Evolutionary conservation across 331 rosid species (phyloP).

Genomic region (Malus hybrid): DNA sequence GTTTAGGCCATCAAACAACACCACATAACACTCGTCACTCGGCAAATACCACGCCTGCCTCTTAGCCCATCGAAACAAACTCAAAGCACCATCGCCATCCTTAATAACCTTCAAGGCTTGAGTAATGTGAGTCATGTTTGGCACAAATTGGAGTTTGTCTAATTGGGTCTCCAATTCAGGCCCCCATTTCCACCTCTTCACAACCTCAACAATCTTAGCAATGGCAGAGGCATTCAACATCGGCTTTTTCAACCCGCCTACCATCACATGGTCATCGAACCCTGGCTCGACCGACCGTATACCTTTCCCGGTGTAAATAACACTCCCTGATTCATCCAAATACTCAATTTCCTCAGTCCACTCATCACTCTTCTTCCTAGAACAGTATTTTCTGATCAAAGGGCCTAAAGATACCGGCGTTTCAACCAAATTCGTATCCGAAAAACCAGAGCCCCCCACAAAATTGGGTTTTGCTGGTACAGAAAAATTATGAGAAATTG

Average conservation of each 20-base stretch:
- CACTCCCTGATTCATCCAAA: constrained; percentile 78
- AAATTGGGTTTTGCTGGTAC: not conserved
- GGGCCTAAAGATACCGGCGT: not conserved
- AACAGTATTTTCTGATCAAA: constrained; percentile 35
- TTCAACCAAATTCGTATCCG: constrained; percentile 9
- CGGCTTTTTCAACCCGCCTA: constrained; percentile 72
- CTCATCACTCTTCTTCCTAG: constrained; percentile 30
- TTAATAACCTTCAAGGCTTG: constrained; percentile 60
- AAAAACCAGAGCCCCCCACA: constrained; percentile 16
- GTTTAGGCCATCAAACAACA: constrained; percentile 69
- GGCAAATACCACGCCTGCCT: constrained; percentile 80
- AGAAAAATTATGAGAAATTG: constrained; percentile 1
- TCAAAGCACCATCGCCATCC: constrained; percentile 60
- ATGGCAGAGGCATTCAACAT: constrained; percentile 70
- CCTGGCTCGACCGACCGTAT: constrained; percentile 80
- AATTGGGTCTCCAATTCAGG: constrained; percentile 93
- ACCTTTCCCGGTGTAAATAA: constrained; percentile 74
- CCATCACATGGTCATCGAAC: constrained; percentile 86
- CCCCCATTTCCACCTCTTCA: constrained; percentile 97
- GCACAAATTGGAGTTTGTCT: constrained; percentile 80
- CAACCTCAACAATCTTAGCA: constrained; percentile 83
- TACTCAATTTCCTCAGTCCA: constrained; percentile 91
- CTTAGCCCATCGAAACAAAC: constrained; percentile 88
- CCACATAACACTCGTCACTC: constrained; percentile 60
- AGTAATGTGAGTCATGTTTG: constrained; percentile 63